Evolutionary conservation across 2,329 filamentous ascomycete species (phyloP), one percentile per base, ranked within the genome.

Genomic region (Tolypocladium tropicale): DNA sequence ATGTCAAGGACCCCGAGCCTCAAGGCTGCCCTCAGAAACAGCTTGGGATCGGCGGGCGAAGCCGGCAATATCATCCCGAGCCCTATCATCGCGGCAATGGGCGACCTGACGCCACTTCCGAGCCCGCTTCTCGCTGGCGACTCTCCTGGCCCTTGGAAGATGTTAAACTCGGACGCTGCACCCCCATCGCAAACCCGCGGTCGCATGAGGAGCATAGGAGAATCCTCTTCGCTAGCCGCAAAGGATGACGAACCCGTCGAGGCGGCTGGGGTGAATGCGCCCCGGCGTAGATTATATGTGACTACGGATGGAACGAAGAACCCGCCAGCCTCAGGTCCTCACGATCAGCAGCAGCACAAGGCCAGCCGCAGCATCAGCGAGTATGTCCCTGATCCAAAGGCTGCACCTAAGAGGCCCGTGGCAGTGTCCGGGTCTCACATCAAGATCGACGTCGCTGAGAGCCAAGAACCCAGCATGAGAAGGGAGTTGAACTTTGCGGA

Each of bases 311-410:
- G 65, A 33, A 70, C 70, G 39, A 61, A 65, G 14, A 62, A 60
- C 52, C 55, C 57, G 4, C 58, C 76, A 25, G 74, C 74, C 14
- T 57, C 56, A 57, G 55, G 21, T 60, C 49, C 57, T 12, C 56
- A 55, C 5, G 48, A 59, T 60, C 28, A 28, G 16, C 39, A 63
- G 61, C 58, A 61, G 21, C 48, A 62, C 76, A 14, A 82, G 89
- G 57, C n/a, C n/a, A 91, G 94, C 68, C 81, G 92, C 63, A 96
- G 92, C 70, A 75, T 94, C 30, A 96, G 91, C 74, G 92, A 96
- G 61, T 96, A 95, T 70, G 79, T 84, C 0, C 90, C 91, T 2
- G 88, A 94, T 55, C 75, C 82, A 6, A 76, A 86, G 60, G 78
- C 84, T 48, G 80, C 88, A 53, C 79, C 86, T 1, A 88, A 84